Evolutionary conservation across 768 basidiomycete genomes (phyloP).

Genomic region (Suillus decipiens): DNA sequence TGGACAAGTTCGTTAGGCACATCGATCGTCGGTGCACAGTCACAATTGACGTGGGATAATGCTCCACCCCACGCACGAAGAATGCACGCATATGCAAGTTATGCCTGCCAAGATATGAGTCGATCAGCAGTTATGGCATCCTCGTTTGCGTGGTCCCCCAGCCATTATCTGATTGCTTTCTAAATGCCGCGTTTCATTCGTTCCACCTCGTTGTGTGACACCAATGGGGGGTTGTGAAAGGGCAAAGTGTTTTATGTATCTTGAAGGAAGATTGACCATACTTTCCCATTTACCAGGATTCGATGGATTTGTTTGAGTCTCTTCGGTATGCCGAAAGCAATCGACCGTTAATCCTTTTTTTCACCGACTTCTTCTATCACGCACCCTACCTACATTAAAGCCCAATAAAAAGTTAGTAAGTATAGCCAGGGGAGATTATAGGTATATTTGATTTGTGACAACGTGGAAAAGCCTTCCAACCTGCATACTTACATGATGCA

Average conservation of each 20-base stretch:
- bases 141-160: background rate
- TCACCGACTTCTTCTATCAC: background rate
- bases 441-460: background rate
- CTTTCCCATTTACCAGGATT: background rate
- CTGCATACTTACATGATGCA: background rate
- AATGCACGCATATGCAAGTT: background rate
- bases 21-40: background rate
- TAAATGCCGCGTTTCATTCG: background rate
- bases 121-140: background rate
- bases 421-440: background rate
- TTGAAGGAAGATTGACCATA: background rate
- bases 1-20: background rate
- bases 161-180: background rate
- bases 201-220: conserved; percentile 3
- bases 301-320: background rate
- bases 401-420: background rate
- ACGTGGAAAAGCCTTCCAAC: background rate
- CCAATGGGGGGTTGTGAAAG: background rate
- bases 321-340: background rate
- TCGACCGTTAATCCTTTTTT: background rate
- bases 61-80: no score
- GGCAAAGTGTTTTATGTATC: background rate
- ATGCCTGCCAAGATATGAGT: background rate
- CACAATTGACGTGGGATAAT: no score
- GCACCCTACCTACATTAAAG: background rate